phyloP scores from a whole-genome alignment of 1,139 yeast species.

The Yamadazyma sp. region DNA sequence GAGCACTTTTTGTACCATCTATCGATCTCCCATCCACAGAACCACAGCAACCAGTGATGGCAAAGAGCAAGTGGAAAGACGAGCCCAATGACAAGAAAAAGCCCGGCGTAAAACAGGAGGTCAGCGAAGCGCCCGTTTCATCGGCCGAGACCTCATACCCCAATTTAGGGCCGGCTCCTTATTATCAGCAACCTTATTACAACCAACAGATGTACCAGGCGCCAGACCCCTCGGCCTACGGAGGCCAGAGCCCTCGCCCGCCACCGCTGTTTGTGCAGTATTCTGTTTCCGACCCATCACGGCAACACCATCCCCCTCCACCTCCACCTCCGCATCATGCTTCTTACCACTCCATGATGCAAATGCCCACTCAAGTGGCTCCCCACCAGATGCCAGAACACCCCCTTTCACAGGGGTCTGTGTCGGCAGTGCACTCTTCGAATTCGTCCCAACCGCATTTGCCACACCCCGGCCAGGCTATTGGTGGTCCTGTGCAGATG shows the following conservation, averaged over 20 bases:
- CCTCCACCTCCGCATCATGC: slow-evolving; percentile 2
- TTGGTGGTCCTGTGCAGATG: not conserved
- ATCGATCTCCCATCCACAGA: no score
- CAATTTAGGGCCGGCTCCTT: slow-evolving; percentile 3
- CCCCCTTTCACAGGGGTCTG: slow-evolving; percentile 1
- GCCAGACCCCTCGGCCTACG: not conserved
- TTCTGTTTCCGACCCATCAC: not conserved
- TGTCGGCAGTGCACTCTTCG: no score
- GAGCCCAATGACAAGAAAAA: not conserved
- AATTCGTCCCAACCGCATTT: not conserved
- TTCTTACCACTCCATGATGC: slow-evolving; percentile 1
- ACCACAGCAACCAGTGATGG: not conserved
- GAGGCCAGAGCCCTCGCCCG: slow-evolving; percentile 1
- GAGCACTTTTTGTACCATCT: no score
- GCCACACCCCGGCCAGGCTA: no score
- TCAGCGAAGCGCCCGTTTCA: not conserved
- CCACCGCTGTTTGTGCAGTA: not conserved
- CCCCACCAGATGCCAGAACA: not conserved
- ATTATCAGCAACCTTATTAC: slow-evolving; percentile 6
- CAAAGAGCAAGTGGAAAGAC: not conserved
- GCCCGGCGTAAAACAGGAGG: not conserved
- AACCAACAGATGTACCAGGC: slow-evolving; percentile 10
- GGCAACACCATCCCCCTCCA: not conserved
- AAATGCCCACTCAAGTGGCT: not conserved
- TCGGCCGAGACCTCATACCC: not conserved